Evolutionary conservation across 768 basidiomycete genomes (phyloP).

Genomic region (Hypsizygus marmoreus): DNA sequence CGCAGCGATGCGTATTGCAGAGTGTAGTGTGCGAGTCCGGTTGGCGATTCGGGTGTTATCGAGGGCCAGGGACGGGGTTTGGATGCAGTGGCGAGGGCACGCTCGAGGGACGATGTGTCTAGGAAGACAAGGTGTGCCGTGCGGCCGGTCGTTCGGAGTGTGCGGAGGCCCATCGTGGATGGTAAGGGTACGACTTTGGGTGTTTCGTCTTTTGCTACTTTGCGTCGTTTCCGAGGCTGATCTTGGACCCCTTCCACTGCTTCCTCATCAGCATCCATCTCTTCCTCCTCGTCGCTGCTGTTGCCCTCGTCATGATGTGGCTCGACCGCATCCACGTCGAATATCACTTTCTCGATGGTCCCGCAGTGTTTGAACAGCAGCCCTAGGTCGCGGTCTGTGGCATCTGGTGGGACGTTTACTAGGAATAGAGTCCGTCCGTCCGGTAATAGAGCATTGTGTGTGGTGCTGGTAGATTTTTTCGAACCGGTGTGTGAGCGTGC

Average conservation of each 20-base stretch:
- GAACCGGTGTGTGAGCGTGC: conserved; percentile 63
- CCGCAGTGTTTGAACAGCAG: conserved; percentile 79
- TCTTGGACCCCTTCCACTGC: conserved; percentile 30
- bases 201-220: conserved; percentile 35
- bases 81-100: conserved; percentile 55
- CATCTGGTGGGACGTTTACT: conserved; percentile 87
- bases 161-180: conserved; percentile 47
- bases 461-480: conserved; percentile 33
- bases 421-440: conserved; percentile 81
- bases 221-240: conserved; percentile 42
- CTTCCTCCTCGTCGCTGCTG: conserved; percentile 45
- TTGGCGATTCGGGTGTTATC: conserved; percentile 52
- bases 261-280: conserved; percentile 32
- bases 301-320: conserved; percentile 43
- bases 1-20: conserved; percentile 65
- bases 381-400: conserved; percentile 78
- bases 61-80: conserved; percentile 67
- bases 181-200: conserved; percentile 69
- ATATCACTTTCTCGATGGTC: conserved; percentile 72
- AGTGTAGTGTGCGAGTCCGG: conserved; percentile 73
- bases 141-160: conserved; percentile 60
- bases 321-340: conserved; percentile 51
- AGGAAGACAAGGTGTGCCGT: conserved; percentile 74
- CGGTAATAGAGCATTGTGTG: conserved; percentile 42
- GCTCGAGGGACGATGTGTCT: conserved; percentile 69